Evolutionary conservation across 2,329 filamentous ascomycete genomes (phyloP).

Genomic region (Stachybotrys chartarum): DNA sequence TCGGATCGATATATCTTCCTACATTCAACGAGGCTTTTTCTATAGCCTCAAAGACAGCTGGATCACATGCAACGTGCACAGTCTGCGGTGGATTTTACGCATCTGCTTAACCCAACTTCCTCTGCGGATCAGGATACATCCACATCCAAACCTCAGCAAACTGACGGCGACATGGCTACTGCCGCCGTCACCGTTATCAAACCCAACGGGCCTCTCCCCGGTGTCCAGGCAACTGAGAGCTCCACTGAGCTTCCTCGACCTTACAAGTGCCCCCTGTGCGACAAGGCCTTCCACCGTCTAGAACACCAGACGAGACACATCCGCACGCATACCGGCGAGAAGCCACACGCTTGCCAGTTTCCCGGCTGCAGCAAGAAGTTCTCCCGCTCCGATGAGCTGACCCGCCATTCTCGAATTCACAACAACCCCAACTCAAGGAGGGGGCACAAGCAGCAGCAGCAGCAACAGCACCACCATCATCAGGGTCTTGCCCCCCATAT

Average conservation of each 20-base stretch:
- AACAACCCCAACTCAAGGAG: constrained; percentile 96
- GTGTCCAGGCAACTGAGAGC: constrained; percentile 50
- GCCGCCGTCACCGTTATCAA: constrained; percentile 49
- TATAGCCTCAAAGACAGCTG: constrained; percentile 2
- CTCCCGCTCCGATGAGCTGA: constrained; percentile 92
- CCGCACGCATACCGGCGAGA: constrained; percentile 94
- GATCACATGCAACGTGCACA: constrained; percentile 70
- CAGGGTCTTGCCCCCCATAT: constrained; percentile 35
- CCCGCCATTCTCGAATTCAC: constrained; percentile 94
- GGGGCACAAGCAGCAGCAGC: constrained; percentile 69
- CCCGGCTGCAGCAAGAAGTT: constrained; percentile 96
- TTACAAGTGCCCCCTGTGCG: constrained; percentile 97
- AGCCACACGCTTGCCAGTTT: constrained; percentile 93
- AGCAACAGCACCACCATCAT: constrained; percentile 24
- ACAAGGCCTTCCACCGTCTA: constrained; percentile 96
- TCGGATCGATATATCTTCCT: neutral
- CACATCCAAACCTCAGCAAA: constrained; percentile 19
- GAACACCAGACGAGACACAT: constrained; percentile 92
- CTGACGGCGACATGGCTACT: constrained; percentile 37
- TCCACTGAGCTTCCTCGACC: constrained; percentile 76
- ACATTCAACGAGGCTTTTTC: neutral
- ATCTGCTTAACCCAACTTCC: constrained; percentile 58
- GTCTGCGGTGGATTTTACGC: constrained; percentile 68
- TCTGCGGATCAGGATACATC: constrained; percentile 13
- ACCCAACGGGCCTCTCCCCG: constrained; percentile 56